These are phyloP conservation scores for Calocybe cyanea DNA, from an alignment of 768 basidiomycete genomes.

Conservation along the genomic window DNA sequence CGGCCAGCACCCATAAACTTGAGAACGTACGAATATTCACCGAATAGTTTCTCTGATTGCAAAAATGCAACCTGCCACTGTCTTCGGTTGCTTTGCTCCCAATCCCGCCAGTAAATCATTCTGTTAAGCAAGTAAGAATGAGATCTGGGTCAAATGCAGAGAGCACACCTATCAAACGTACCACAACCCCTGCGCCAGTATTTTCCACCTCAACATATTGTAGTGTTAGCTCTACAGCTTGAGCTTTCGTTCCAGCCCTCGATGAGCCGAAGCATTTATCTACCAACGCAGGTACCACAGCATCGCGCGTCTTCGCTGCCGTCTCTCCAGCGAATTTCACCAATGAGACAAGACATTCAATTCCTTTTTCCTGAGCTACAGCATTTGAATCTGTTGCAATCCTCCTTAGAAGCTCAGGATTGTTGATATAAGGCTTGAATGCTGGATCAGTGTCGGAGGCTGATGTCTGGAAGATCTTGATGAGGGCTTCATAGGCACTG, in stretches of 20 bases:
- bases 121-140: constrained; percentile 35
- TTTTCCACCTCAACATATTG: constrained; percentile 96
- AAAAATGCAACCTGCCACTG: constrained; percentile 74
- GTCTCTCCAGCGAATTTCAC: constrained; percentile 92
- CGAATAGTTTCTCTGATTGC: constrained; percentile 82
- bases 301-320: constrained; percentile 74
- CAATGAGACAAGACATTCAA: constrained; percentile 82
- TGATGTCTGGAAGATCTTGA: constrained; percentile 83
- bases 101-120: constrained; percentile 80
- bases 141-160: constrained; percentile 21
- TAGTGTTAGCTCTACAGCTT: constrained; percentile 79
- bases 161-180: constrained; percentile 44
- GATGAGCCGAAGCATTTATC: constrained; percentile 95
- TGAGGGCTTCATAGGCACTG: constrained; percentile 85
- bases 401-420: constrained; percentile 77
- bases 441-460: constrained; percentile 92
- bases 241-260: constrained; percentile 84
- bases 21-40: constrained; percentile 40
- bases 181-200: constrained; percentile 80
- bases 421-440: constrained; percentile 84
- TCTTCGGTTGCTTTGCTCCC: constrained; percentile 90
- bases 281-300: constrained; percentile 85
- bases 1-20: no score
- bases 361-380: constrained; percentile 96
- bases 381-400: constrained; percentile 90